These are phyloP conservation scores for Macrolepiota dolichaula DNA, from an alignment of 768 basidiomycete genomes.

Conservation along the genomic window DNA sequence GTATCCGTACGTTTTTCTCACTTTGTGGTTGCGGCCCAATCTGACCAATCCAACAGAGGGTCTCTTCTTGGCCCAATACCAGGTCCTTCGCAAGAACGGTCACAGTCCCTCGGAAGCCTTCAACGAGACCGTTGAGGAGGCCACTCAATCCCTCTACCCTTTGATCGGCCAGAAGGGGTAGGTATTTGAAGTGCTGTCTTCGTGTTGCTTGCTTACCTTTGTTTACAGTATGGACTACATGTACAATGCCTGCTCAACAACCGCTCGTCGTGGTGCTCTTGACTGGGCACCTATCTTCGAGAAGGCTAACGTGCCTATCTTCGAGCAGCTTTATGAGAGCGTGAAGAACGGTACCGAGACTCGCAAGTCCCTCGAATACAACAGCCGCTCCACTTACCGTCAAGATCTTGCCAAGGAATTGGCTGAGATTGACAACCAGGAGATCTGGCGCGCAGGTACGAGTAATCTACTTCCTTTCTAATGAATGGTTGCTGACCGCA, in stretches of 20 bases:
- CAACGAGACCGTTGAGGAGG: slow-evolving; percentile 99
- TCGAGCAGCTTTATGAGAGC: slow-evolving; percentile 92
- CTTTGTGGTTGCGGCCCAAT: background rate
- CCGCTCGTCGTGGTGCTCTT: slow-evolving; percentile 96
- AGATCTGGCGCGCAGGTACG: slow-evolving; percentile 95
- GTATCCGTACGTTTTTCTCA: slow-evolving; percentile 64
- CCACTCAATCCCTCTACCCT: slow-evolving; percentile 98
- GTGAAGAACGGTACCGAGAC: slow-evolving; percentile 97
- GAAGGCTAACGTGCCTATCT: slow-evolving; percentile 90
- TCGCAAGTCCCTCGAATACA: slow-evolving; percentile 94
- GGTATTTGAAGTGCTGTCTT: slow-evolving; percentile 18
- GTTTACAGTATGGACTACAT: slow-evolving; percentile 91
- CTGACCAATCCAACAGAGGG: slow-evolving; percentile 58
- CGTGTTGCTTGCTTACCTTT: background rate
- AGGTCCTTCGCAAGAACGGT: slow-evolving; percentile 93
- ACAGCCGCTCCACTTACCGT: slow-evolving; percentile 88
- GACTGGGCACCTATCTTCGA: slow-evolving; percentile 99
- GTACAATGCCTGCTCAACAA: slow-evolving; percentile 99
- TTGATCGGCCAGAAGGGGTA: slow-evolving; percentile 93
- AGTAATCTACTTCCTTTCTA: slow-evolving; percentile 18
- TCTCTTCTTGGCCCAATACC: slow-evolving; percentile 98
- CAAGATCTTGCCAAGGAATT: slow-evolving; percentile 90
- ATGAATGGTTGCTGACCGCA: background rate
- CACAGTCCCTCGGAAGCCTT: slow-evolving; percentile 98
- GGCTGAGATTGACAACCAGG: slow-evolving; percentile 93